Evolutionary conservation across 1,284 basidiomycete species (phyloP).

Genomic region (Melanopsichium pennsylvanicum): DNA sequence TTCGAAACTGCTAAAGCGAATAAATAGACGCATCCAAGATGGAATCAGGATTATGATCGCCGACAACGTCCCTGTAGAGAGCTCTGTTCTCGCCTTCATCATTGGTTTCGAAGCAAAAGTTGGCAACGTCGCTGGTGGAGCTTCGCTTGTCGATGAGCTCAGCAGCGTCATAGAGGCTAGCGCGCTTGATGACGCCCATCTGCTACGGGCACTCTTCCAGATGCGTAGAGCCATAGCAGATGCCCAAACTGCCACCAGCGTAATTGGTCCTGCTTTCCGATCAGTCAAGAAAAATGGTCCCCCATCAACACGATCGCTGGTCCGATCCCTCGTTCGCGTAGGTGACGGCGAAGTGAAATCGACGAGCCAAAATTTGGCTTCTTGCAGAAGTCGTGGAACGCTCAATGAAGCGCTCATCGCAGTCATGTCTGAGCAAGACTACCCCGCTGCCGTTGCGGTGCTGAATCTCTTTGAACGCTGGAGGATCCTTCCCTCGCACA

Average conservation of each 20-base stretch:
- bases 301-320: conserved; percentile 18
- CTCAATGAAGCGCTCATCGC: conserved; percentile 36
- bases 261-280: not conserved
- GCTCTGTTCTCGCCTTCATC: conserved; percentile 23
- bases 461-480: conserved; percentile 39
- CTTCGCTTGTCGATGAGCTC: conserved; percentile 8
- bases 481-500: conserved; percentile 17
- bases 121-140: conserved; percentile 12
- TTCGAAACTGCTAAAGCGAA: not conserved
- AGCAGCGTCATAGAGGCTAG: not conserved
- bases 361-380: not conserved
- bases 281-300: not conserved
- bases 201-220: conserved; percentile 15
- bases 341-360: conserved; percentile 11
- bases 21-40: not conserved
- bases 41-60: conserved; percentile 12
- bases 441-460: conserved; percentile 21
- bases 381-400: conserved; percentile 15
- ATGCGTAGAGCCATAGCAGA: conserved; percentile 7
- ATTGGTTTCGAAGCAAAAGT: conserved; percentile 20
- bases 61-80: conserved; percentile 17
- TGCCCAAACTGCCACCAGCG: not conserved
- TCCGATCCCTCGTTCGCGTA: conserved; percentile 13
- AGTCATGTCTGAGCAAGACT: conserved; percentile 26
- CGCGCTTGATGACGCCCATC: not conserved